Percentiles rank a stretch among this genome's conserved stretches.
Conservation (phyloP, 306 rosid genomes). For the Carpinus fangiana region DNA sequence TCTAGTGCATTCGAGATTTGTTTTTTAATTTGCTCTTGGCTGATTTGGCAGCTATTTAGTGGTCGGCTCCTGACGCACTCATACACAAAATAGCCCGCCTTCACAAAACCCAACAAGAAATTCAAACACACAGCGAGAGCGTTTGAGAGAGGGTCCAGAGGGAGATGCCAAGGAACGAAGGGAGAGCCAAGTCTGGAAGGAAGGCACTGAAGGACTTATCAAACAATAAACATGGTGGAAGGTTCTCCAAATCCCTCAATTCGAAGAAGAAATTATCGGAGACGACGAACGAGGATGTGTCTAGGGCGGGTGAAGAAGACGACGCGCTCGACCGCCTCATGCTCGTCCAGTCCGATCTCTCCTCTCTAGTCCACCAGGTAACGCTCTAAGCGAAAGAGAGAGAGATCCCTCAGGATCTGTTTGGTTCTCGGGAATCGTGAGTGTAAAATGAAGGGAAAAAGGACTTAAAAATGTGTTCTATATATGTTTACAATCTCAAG, state of each 20-base stretch:
- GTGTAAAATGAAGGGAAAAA: neutral
- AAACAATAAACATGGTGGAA: constrained; percentile 27
- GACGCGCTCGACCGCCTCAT: constrained; percentile 51
- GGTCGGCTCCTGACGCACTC: too few species aligned
- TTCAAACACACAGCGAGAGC: constrained; percentile 25
- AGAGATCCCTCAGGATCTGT: neutral
- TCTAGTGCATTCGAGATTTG: too few species aligned
- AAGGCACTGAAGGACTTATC: constrained; percentile 44
- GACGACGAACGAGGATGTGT: constrained; percentile 11
- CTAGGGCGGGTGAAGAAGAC: constrained; percentile 19
- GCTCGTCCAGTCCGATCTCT: constrained; percentile 63
- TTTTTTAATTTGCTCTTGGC: too few species aligned
- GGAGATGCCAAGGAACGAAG: constrained; percentile 35
- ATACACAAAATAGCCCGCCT: constrained; percentile 18
- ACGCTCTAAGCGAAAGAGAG: neutral
- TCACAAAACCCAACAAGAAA: constrained; percentile 10
- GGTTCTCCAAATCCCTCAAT: constrained; percentile 17
- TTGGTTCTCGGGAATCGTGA: neutral
- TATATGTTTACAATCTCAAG: neutral
- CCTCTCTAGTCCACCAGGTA: constrained; percentile 64
- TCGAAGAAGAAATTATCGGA: constrained; percentile 21
- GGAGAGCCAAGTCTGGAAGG: constrained; percentile 39
- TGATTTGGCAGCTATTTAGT: too few species aligned
- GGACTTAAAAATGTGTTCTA: neutral
- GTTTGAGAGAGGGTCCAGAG: constrained; percentile 22